Base-by-base conservation (phyloP, 192 early-diverging fungal genomes). In the Diversispora epigaea region DNA sequence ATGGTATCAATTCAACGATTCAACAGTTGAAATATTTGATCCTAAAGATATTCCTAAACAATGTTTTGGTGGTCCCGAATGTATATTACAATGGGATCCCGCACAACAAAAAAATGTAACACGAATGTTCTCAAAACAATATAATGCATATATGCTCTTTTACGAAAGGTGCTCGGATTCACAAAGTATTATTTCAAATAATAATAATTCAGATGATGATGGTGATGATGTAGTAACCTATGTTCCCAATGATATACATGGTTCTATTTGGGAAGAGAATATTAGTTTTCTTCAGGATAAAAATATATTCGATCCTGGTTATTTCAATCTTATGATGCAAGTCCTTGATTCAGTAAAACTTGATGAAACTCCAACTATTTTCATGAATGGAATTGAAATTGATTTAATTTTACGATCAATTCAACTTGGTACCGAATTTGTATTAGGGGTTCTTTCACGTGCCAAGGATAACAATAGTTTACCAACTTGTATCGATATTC, bases 1-100 rank as follows among this genome's bases (percentile, higher is more conserved):
- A 10, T 86, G 85, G 85, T 85, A 82, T 47, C 83, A 86, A 47
- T 86, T 86, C 71, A 86, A 86, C 52, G 85, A 86, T 67, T 86
- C 84, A 0, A 84, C 69, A 15, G 85, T 86, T 15, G 82, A 83
- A 43, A 68, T 78, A 60, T 86, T 86, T 79, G 84, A 86, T 61
- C 64, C 85, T 6, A 79, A 64, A 39, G 82, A 86, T 4, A 80
- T 86, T 44, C 78, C 82, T 21, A 70, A 78, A 0, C 76, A 82
- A 32, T 80, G 80, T 11, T 86, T 78, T 75, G 85, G 85, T 52
- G 85, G 85, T 19, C 43, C 73, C 10, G 82, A 82, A 46, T 78
- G 68, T 32, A 72, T 85, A n/a, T 65, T 80, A 14, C 57, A 80
- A 57, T 77, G 62, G 84, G 83, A 63, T 77, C 58, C 69, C 54